Conservation (phyloP, 768 basidiomycete species). For the Tulasnella sp. region DNA sequence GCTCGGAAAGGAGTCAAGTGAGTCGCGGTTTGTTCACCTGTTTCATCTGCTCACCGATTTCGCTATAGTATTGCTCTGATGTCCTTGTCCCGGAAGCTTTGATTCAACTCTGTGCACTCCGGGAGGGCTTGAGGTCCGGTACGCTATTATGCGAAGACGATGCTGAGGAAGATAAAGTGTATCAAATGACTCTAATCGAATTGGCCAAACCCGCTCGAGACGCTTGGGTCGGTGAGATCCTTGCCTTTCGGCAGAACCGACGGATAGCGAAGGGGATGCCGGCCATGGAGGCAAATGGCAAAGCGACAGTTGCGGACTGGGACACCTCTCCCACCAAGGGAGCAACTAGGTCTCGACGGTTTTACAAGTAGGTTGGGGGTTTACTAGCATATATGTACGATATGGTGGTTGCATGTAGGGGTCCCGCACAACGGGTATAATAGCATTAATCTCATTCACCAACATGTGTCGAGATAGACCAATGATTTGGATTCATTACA, state of each 20-base stretch:
- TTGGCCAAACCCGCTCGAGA: not conserved
- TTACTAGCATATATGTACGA: too few relatives aligned
- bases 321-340: not conserved
- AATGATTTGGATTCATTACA: too few relatives aligned
- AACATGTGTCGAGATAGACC: too few relatives aligned
- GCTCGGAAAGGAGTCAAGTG: conserved; percentile 9
- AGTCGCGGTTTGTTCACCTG: not conserved
- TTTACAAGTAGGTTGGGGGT: not conserved
- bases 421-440: too few relatives aligned
- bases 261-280: conserved; percentile 7
- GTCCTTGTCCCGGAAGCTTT: conserved; percentile 9
- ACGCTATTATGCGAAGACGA: not conserved
- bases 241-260: not conserved
- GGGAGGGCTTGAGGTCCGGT: not conserved
- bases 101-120: not conserved
- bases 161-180: not conserved
- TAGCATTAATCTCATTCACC: too few relatives aligned
- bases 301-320: too few relatives aligned
- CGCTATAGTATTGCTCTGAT: conserved; percentile 8
- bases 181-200: not conserved
- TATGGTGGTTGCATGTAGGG: too few relatives aligned
- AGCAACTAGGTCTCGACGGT: not conserved
- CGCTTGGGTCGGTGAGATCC: not conserved
- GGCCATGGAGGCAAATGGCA: not conserved
- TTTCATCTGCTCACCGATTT: not conserved